Base-by-base conservation (phyloP, 2,329 filamentous ascomycete genomes). In the Penicillium verrucosum region DNA sequence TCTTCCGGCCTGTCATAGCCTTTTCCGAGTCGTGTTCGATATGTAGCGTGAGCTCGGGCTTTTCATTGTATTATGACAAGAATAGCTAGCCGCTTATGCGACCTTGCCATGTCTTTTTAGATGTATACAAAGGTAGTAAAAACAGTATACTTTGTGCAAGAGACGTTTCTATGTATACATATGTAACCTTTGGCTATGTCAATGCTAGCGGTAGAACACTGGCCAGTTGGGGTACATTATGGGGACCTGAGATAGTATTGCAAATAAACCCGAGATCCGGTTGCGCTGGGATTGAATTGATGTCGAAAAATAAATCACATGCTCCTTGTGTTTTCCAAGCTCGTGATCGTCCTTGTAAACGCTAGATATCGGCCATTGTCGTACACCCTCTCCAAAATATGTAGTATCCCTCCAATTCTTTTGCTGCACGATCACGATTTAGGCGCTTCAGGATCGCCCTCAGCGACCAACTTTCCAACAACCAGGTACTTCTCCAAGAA, bases 401-500 rank as follows among this genome's bases (percentile, higher is more conserved):
- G 40, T 25, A 41, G 40, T 25, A 41, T 16, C 10, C 12, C 11
- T 40, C 8, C 18, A 14, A 11, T 44, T 14, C 18, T 36, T 34
- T 9, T 25, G 12, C 6, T 21, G 40, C 12, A 16, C 25, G 11
- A 25, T 60, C 21, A 65, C 16, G 67, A 63, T 49, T 68, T 65
- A 4, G 70, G 66, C 42, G 73, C 74, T 47, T 75, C 74, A 3
- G 70, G 68, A 60, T 84, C 78, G 12, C 82, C 82, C 59, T 85
- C 84, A 46, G 85, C 79, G 52, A 97, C 89, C 68, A 99, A 76
- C 76, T 85, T 89, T 21, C 94, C 94, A 14, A 99, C 91, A n/a
- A 97, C 85, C 25, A 96, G 79, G 75, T 99, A 99, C 82, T 99
- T 97, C 75, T 93, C 89, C 59, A 82, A 78, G 74, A 99, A 99